Evolutionary conservation across 352 stramenopile genomes (phyloP).

Genomic region (Globisporangium solare): DNA sequence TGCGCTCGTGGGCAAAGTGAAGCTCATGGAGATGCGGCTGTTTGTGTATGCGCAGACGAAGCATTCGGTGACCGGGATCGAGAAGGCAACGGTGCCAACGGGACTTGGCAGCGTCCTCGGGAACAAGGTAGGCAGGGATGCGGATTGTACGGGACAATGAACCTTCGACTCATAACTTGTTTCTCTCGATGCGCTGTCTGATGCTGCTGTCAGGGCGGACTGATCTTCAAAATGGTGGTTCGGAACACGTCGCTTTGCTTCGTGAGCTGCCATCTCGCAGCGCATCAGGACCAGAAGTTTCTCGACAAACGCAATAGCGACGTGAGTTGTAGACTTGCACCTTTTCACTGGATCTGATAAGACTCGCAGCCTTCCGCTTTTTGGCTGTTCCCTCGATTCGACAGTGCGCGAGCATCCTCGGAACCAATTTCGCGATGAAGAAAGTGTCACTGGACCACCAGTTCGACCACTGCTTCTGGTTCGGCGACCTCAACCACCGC

Average conservation of each 20-base stretch:
- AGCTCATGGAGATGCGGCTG: conserved; percentile 82
- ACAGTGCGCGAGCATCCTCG: conserved; percentile 74
- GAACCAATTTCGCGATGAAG: conserved; percentile 54
- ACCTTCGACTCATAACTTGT: not conserved
- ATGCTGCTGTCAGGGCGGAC: conserved; percentile 41
- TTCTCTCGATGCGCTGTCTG: not conserved
- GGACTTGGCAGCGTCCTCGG: conserved; percentile 75
- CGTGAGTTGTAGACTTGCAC: conserved; percentile 24
- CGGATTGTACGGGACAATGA: not conserved
- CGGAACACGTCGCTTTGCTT: conserved; percentile 81
- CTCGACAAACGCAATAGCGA: conserved; percentile 82
- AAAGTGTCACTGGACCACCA: conserved; percentile 71
- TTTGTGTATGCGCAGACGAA: conserved; percentile 63
- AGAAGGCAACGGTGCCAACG: conserved; percentile 70
- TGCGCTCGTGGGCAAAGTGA: conserved; percentile 55
- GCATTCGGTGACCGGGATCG: conserved; percentile 51
- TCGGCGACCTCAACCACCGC: conserved; percentile 87
- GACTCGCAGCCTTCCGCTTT: too few species aligned
- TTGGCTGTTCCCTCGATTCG: conserved; percentile 1
- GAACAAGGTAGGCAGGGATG: conserved; percentile 57
- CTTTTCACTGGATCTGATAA: too few species aligned
- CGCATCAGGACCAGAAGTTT: conserved; percentile 83
- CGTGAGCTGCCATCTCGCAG: conserved; percentile 81
- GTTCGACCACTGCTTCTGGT: conserved; percentile 85
- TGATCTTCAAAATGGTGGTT: conserved; percentile 75